Evolutionary conservation across 306 rosid species (phyloP).

Genomic region (Rosa rugosa): DNA sequence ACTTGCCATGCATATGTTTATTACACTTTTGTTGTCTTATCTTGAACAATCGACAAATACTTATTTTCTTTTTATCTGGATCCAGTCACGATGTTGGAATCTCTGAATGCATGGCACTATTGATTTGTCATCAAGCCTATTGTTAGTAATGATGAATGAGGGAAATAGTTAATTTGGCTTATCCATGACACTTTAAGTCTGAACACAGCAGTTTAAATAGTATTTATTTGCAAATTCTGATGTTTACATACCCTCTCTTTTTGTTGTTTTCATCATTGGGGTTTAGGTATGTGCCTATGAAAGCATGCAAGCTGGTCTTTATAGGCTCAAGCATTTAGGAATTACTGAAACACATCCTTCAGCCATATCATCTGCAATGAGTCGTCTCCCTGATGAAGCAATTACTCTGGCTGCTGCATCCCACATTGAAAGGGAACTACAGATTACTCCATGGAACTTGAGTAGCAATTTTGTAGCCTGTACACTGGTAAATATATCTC

Average conservation of each 20-base stretch:
- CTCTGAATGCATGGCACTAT: background rate
- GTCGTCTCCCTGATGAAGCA: constrained; percentile 95
- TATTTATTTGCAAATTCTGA: background rate
- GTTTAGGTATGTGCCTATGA: constrained; percentile 88
- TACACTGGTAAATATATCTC: constrained; percentile 70
- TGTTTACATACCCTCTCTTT: background rate
- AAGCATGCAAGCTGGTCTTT: constrained; percentile 98
- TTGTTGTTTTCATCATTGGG: constrained; percentile 13
- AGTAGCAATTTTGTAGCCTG: constrained; percentile 95
- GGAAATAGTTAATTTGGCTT: background rate
- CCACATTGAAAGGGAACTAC: constrained; percentile 93
- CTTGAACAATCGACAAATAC: background rate
- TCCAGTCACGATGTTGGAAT: background rate
- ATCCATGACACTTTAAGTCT: background rate
- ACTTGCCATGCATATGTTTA: background rate
- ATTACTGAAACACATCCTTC: constrained; percentile 78
- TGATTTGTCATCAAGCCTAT: background rate
- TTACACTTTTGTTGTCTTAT: background rate
- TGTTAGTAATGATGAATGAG: background rate
- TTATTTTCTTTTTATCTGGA: background rate
- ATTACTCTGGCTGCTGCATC: constrained; percentile 97
- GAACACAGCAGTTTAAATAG: background rate
- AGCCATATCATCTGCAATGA: constrained; percentile 87
- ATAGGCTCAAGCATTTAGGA: constrained; percentile 93
- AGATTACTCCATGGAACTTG: constrained; percentile 98